phyloP scores from a whole-genome alignment of 2,329 filamentous ascomycete species.

The Aspergillus ibericus region DNA sequence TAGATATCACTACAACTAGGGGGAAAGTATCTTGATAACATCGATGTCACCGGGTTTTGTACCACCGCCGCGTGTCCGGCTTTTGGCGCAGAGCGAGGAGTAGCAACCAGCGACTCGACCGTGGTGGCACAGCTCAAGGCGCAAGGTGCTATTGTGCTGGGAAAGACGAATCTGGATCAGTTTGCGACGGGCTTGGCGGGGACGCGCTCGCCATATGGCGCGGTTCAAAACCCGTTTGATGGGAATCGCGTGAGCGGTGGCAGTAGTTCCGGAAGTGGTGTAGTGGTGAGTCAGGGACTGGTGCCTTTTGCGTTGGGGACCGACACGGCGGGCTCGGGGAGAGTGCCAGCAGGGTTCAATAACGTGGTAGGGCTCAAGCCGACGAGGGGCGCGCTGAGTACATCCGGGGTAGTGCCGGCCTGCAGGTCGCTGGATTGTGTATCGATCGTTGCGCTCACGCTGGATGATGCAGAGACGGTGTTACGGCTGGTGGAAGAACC shows the following conservation, averaged over 20 bases:
- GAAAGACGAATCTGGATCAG: constrained; percentile 6
- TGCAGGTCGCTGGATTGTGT: constrained; percentile 6
- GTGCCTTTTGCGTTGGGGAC: constrained; percentile 7
- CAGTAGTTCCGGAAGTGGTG: constrained; percentile 5
- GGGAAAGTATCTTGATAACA: not conserved
- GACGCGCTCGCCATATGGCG: constrained; percentile 1
- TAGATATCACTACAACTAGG: no score
- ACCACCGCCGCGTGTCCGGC: constrained; percentile 5
- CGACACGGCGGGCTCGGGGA: constrained; percentile 3
- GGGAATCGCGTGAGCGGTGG: not conserved
- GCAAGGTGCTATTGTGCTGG: constrained; percentile 4
- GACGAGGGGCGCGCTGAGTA: not conserved
- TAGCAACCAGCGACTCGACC: not conserved
- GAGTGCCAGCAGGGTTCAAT: constrained; percentile 3
- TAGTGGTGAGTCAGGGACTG: not conserved
- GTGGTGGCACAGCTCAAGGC: not conserved
- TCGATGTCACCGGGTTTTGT: not conserved
- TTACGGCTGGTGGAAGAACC: not conserved
- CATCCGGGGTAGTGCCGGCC: not conserved
- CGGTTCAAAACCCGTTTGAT: not conserved
- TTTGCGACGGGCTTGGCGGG: constrained; percentile 3
- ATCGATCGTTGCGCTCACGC: constrained; percentile 1
- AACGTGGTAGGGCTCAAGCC: constrained; percentile 7
- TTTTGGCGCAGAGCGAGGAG: not conserved
- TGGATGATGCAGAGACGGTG: not conserved